Evolutionary conservation across 176 grass and related monocot species (phyloP).

Genomic region (Eragrostis nindensis): DNA sequence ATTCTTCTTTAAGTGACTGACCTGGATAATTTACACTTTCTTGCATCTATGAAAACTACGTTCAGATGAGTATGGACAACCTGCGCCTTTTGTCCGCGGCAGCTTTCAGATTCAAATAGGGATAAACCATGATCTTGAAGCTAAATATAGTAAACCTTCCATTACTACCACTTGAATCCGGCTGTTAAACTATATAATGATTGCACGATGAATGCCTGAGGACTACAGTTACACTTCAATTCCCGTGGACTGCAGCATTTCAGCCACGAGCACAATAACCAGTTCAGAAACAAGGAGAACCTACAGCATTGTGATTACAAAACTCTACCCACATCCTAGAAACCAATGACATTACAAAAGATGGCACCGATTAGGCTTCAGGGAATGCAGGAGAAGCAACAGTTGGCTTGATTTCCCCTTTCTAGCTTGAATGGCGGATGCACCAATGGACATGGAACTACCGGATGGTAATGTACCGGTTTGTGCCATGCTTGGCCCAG

Average conservation of each 20-base stretch:
- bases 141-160: slow-evolving; percentile 25
- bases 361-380: not conserved
- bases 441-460: not conserved
- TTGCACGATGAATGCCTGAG: slow-evolving; percentile 10
- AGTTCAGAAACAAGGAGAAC: slow-evolving; percentile 14
- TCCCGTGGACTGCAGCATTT: slow-evolving; percentile 17
- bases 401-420: slow-evolving; percentile 6
- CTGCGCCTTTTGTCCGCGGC: not conserved
- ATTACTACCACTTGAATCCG: slow-evolving; percentile 23
- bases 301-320: slow-evolving; percentile 27
- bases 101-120: not conserved
- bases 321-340: slow-evolving; percentile 42
- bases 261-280: not conserved
- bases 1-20: no score
- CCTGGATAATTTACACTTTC: not conserved
- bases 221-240: slow-evolving; percentile 35
- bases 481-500: slow-evolving; percentile 94
- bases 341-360: slow-evolving; percentile 29
- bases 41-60: not conserved
- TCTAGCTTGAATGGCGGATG: slow-evolving; percentile 25
- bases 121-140: not conserved
- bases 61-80: not conserved
- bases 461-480: slow-evolving; percentile 89
- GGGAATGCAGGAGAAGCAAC: slow-evolving; percentile 39
- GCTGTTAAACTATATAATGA: slow-evolving; percentile 49